Base-by-base conservation (phyloP, 2,329 filamentous ascomycete genomes). In the Ophiostoma sp. region DNA sequence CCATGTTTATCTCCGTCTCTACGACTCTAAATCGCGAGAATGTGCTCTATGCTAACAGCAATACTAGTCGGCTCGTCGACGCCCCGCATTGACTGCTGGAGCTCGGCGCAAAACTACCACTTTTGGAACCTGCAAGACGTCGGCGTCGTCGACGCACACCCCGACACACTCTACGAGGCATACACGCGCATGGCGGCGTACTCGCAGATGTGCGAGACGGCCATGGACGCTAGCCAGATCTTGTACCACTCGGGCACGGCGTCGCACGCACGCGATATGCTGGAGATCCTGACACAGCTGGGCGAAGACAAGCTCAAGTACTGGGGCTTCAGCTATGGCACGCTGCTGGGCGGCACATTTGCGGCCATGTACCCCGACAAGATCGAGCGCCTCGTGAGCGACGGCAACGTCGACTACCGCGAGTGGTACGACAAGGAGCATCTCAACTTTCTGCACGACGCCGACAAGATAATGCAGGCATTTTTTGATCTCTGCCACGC, bases 311-410 rank as follows among this genome's bases (percentile, higher is more conserved):
- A 78, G 74, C 75, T 84, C 6, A 78, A 76, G 62, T 85, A 84
- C 73, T 85, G 83, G 83, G 84, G 83, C 0, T 81, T 84, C 69
- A 84, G 82, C 71, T 85, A 85, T 70, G 83, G 83, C 9, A 84
- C 82, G 7, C 73, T 84, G 2, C 76, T 86, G 0, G 84, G 83
- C 3, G 81, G 79, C 12, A 80, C 80, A 0, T 84, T 85, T 73
- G 83, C 83, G 3, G 78, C 81, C 2, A 77, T 85, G 76, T 85
- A 80, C 67, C 83, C 83, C 1, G 81, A 84, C 41, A 77, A 77
- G 62, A 79, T 85, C 0, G 82, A 81, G 58, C 77, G 82, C 14
- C 74, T 85, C 8, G 80, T 84, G 2, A 81, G 82, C 67, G 84
- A 85, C 70, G 82, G 82, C 40, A 84, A 84, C 65, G 81, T 83